Evolutionary conservation across 2,329 filamentous ascomycete genomes (phyloP).

Genomic region (Cadophora gregata): DNA sequence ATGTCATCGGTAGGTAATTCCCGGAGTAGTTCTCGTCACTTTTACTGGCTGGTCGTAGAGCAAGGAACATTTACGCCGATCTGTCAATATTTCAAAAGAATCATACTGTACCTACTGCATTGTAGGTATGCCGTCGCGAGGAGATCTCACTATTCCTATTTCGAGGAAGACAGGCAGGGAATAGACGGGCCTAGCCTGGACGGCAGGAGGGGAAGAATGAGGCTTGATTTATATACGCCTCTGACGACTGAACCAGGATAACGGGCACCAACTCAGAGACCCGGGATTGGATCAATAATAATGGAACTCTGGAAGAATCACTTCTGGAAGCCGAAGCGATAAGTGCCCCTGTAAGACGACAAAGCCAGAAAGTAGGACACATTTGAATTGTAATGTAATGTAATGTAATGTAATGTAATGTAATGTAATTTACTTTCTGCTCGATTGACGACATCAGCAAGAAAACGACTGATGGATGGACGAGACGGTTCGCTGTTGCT

Average conservation of each 20-base stretch:
- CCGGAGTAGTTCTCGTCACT: background rate
- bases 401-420: too few relatives aligned
- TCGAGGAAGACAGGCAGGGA: slow-evolving; percentile 8
- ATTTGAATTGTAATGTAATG: background rate
- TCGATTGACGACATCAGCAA: background rate
- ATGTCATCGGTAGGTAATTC: slow-evolving; percentile 1
- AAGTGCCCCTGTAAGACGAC: background rate
- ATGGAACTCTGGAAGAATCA: background rate
- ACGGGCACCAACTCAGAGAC: background rate
- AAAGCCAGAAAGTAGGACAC: background rate
- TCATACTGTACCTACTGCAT: too few relatives aligned
- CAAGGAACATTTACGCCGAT: background rate
- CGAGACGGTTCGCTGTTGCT: background rate
- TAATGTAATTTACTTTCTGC: background rate
- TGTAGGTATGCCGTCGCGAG: slow-evolving; percentile 15
- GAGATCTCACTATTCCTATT: slow-evolving; percentile 8
- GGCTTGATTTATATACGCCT: slow-evolving; percentile 28
- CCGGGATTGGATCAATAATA: slow-evolving; percentile 17
- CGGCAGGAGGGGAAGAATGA: slow-evolving; percentile 18
- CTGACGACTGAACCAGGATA: slow-evolving; percentile 26
- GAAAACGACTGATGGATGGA: background rate
- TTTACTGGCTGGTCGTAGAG: background rate
- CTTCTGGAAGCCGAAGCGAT: slow-evolving; percentile 15
- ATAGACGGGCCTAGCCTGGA: slow-evolving; percentile 7
- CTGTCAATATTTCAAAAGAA: slow-evolving; percentile 13